A percentile compares a stretch with the other conserved stretches of the same genome.
Conservation (phyloP, 331 rosid genomes). For the Malus hybrid region DNA sequence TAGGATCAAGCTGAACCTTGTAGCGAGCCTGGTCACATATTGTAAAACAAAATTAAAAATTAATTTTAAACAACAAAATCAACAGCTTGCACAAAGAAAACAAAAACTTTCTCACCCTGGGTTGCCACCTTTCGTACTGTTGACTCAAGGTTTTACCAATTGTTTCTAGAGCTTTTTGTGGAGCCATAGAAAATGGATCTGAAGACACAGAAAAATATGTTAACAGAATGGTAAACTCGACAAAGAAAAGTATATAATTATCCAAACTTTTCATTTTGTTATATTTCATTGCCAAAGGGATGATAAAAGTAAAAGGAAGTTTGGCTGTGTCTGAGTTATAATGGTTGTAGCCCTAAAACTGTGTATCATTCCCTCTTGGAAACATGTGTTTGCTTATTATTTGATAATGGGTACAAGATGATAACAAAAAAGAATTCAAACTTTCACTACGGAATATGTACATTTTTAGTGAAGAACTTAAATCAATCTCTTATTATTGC, state of each 20-base stretch:
- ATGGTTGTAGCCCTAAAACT: background rate
- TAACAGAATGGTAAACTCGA: background rate
- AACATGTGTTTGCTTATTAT: background rate
- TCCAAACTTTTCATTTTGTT: background rate
- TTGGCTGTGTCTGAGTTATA: background rate
- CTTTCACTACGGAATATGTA: background rate
- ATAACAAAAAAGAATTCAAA: background rate
- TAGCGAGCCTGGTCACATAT: constrained; percentile 70
- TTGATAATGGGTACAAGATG: background rate
- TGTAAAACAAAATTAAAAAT: constrained; percentile 21
- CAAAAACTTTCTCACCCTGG: constrained; percentile 53
- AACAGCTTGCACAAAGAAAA: constrained; percentile 4
- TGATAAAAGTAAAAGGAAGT: background rate
- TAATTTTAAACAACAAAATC: constrained; percentile 14
- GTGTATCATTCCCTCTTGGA: background rate
- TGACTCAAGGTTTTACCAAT: constrained; percentile 78
- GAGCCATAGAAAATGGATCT: constrained; percentile 97
- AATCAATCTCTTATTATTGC: background rate
- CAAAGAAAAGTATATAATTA: background rate
- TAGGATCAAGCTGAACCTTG: constrained; percentile 89
- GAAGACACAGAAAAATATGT: constrained; percentile 13
- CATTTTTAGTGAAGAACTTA: background rate
- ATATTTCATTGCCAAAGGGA: background rate
- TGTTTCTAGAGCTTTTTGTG: constrained; percentile 87
- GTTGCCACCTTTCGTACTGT: constrained; percentile 99